Evolutionary conservation across 192 early-diverging fungal genomes (phyloP), one percentile per base, ranked within the genome.

Genomic region (Backusella parvicylindrica): DNA sequence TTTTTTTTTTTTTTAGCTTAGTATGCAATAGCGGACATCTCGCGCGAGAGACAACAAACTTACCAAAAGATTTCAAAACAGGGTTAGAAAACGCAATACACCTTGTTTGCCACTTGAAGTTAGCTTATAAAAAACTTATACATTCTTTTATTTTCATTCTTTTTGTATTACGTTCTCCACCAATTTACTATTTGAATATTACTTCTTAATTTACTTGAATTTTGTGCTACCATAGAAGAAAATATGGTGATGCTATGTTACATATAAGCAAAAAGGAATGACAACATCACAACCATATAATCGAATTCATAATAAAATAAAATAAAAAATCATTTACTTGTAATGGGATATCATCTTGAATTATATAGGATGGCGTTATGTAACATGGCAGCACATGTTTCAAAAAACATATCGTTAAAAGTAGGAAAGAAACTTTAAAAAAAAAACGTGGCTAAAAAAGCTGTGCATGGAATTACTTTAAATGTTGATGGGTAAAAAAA

Each of bases 151-250:
- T 60, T 28, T 28, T 60, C 26, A 28, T 60, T 23, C 53, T 13
- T 28, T 60, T 60, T 60, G 53, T 60, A 60, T 60, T 60, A 60
- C 53, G 23, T 60, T 60, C 53, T 60, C 53, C 53, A 60, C 53
- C 23, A 26, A 26, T 56, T 60, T 60, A 28, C 13, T 60, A 60
- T 60, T 60, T 60, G 53, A 60, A 60, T n/a, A n/a, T 28, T 60
- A 23, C 26, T 60, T 60, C 53, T 60, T 60, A 60, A 60, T 60
- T 60, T 26, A 60, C 53, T 60, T 60, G 53, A 30, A 26, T 60
- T 30, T 13, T 60, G 53, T 60, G 26, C 9, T 60, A 60, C 53
- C 53, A 26, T 60, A 16, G 21, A 60, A 60, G 13, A 38, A 38
- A 28, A 60, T 60, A 60, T 28, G 23, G 23, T 60, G 53, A 12